Evolutionary conservation across 2,329 filamentous ascomycete genomes (phyloP).

Genomic region (Trichoderma asperellum): DNA sequence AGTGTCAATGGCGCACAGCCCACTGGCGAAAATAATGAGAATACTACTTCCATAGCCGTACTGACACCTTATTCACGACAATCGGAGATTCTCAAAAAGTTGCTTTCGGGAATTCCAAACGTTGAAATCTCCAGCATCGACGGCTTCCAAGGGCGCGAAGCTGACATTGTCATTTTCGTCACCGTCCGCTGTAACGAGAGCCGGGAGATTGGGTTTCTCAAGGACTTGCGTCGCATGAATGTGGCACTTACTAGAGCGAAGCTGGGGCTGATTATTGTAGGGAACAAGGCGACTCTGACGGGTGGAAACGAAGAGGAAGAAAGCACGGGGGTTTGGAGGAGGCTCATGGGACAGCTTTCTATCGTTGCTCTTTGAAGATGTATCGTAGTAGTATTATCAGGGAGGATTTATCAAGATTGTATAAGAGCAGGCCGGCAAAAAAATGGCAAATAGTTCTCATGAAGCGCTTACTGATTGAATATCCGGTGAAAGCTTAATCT

Average conservation of each 20-base stretch:
- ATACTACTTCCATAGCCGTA: conserved; percentile 40
- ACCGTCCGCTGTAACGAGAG: conserved; percentile 48
- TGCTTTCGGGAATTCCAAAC: conserved; percentile 33
- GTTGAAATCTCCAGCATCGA: conserved; percentile 48
- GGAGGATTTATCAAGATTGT: not conserved
- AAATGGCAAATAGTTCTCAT: conserved; percentile 2
- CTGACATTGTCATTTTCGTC: conserved; percentile 49
- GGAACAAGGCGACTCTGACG: conserved; percentile 38
- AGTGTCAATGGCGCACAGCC: not conserved
- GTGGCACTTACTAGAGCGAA: conserved; percentile 47
- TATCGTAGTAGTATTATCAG: not conserved
- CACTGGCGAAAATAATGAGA: not conserved
- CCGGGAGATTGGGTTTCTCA: conserved; percentile 46
- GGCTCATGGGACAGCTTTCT: conserved; percentile 3
- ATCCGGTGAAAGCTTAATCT: conserved; percentile 47
- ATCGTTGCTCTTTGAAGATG: not conserved
- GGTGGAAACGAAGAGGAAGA: conserved; percentile 23
- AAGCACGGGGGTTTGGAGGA: conserved; percentile 29
- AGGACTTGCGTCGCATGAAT: conserved; percentile 47
- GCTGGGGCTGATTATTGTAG: conserved; percentile 42
- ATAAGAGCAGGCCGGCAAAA: not conserved
- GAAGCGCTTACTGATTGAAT: conserved; percentile 6
- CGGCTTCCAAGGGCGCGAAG: conserved; percentile 49
- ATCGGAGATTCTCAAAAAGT: conserved; percentile 38
- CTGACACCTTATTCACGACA: conserved; percentile 48